Conservation (phyloP, 192 early-diverging fungal genomes). For the Backusella sp. region DNA sequence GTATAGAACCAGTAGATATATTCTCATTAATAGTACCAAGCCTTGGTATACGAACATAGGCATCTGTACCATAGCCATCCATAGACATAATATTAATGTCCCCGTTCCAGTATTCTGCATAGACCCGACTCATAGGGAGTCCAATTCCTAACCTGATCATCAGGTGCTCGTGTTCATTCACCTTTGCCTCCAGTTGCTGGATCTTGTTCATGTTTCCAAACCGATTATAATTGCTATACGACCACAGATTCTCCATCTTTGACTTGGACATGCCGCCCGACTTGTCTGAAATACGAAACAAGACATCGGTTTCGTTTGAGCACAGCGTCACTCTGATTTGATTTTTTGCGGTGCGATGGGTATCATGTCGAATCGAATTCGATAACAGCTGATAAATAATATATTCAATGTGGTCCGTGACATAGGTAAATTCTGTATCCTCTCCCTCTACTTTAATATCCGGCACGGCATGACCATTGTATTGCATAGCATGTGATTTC, state of each 20-base stretch:
- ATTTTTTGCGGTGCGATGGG: slow-evolving; percentile 33
- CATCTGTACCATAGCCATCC: slow-evolving; percentile 91
- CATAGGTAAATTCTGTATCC: slow-evolving; percentile 83
- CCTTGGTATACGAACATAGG: slow-evolving; percentile 80
- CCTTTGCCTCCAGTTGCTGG: slow-evolving; percentile 72
- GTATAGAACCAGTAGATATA: background rate
- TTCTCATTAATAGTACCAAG: slow-evolving; percentile 71
- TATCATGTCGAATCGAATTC: slow-evolving; percentile 79
- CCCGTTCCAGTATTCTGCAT: slow-evolving; percentile 97
- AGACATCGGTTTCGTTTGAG: slow-evolving; percentile 68
- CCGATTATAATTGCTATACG: slow-evolving; percentile 57
- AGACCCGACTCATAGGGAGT: slow-evolving; percentile 89
- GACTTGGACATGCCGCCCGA: slow-evolving; percentile 81
- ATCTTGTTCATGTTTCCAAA: slow-evolving; percentile 75
- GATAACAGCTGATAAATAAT: slow-evolving; percentile 91
- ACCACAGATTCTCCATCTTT: slow-evolving; percentile 76
- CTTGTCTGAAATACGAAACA: slow-evolving; percentile 93
- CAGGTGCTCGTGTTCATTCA: slow-evolving; percentile 39
- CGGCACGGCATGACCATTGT: slow-evolving; percentile 1
- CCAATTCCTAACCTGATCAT: slow-evolving; percentile 68
- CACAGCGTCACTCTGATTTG: slow-evolving; percentile 81
- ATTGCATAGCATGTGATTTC: background rate
- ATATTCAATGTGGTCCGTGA: slow-evolving; percentile 95
- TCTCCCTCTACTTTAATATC: slow-evolving; percentile 47
- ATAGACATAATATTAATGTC: slow-evolving; percentile 75